A percentile compares a stretch with the other conserved stretches of the same genome.
These are phyloP conservation scores for Xylaria sp. DNA, from an alignment of 2,329 filamentous ascomycete genomes.

Conservation along the genomic window DNA sequence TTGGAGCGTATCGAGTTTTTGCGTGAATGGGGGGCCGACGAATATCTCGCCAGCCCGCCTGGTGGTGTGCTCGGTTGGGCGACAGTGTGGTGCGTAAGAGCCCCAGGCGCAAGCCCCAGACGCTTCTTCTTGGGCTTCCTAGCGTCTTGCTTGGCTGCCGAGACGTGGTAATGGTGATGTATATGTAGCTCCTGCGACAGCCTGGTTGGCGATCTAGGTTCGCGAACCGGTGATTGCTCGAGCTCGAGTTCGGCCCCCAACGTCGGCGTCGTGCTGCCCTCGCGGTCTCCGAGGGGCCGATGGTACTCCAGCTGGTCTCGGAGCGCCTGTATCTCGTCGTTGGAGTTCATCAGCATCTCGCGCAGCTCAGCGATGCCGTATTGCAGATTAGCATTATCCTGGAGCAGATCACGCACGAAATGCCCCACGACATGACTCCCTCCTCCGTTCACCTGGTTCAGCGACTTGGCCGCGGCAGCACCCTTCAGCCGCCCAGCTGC, in stretches of 20 bases:
- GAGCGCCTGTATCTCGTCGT: slow-evolving; percentile 90
- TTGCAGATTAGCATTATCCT: slow-evolving; percentile 95
- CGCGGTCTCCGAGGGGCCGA: slow-evolving; percentile 69
- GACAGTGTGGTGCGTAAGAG: slow-evolving; percentile 67
- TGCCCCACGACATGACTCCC: slow-evolving; percentile 84
- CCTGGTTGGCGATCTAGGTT: slow-evolving; percentile 49
- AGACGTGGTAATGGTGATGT: slow-evolving; percentile 90
- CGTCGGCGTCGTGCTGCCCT: slow-evolving; percentile 58
- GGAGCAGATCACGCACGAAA: slow-evolving; percentile 93
- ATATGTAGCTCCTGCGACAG: slow-evolving; percentile 84
- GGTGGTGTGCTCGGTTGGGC: slow-evolving; percentile 57
- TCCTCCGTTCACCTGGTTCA: slow-evolving; percentile 66
- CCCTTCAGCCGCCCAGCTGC: slow-evolving; percentile 84
- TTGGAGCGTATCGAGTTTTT: slow-evolving; percentile 62
- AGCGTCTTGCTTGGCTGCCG: slow-evolving; percentile 65
- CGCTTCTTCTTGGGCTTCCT: slow-evolving; percentile 79
- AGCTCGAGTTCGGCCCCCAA: slow-evolving; percentile 77
- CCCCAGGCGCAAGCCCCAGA: slow-evolving; percentile 67
- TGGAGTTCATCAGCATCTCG: slow-evolving; percentile 89
- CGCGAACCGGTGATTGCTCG: slow-evolving; percentile 51
- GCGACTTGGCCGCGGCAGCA: slow-evolving; percentile 75
- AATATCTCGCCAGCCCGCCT: slow-evolving; percentile 52
- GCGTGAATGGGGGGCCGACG: slow-evolving; percentile 55
- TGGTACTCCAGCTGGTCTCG: slow-evolving; percentile 84
- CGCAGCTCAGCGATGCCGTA: slow-evolving; percentile 89